phyloP scores from a whole-genome alignment of 495 filamentous ascomycete species.

The Massariosphaeria phaeospora region DNA sequence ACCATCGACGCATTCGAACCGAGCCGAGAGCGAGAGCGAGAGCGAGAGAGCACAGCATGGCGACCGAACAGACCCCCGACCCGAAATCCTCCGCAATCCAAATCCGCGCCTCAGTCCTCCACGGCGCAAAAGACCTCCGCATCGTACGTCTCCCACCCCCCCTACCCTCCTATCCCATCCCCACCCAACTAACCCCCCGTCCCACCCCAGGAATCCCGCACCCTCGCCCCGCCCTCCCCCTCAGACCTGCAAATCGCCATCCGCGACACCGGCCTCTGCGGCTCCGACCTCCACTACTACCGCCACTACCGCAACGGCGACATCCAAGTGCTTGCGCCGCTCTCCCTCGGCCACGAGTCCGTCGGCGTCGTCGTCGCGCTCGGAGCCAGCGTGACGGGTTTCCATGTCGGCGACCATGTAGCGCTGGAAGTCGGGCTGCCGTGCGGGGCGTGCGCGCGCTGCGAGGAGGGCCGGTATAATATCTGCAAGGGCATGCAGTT shows the following conservation, averaged over 20 bases:
- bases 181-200: background rate
- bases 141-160: slow-evolving; percentile 32
- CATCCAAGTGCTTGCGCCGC: slow-evolving; percentile 58
- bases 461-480: slow-evolving; percentile 61
- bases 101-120: slow-evolving; percentile 42
- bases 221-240: slow-evolving; percentile 43
- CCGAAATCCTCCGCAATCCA: slow-evolving; percentile 3
- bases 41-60: slow-evolving; percentile 4
- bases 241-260: slow-evolving; percentile 55
- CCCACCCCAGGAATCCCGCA: slow-evolving; percentile 46
- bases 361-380: slow-evolving; percentile 37
- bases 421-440: slow-evolving; percentile 30
- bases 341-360: slow-evolving; percentile 50
- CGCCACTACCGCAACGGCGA: slow-evolving; percentile 62
- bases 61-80: slow-evolving; percentile 17
- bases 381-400: slow-evolving; percentile 30
- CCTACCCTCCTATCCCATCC: background rate
- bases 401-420: slow-evolving; percentile 35
- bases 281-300: slow-evolving; percentile 67
- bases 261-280: slow-evolving; percentile 60
- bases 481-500: slow-evolving; percentile 79
- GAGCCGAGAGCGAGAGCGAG: too few species aligned
- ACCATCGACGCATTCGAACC: too few species aligned
- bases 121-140: slow-evolving; percentile 42
- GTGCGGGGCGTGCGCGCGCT: slow-evolving; percentile 23